Base-by-base conservation (phyloP, 768 basidiomycete genomes). In the Mycena latifolia region DNA sequence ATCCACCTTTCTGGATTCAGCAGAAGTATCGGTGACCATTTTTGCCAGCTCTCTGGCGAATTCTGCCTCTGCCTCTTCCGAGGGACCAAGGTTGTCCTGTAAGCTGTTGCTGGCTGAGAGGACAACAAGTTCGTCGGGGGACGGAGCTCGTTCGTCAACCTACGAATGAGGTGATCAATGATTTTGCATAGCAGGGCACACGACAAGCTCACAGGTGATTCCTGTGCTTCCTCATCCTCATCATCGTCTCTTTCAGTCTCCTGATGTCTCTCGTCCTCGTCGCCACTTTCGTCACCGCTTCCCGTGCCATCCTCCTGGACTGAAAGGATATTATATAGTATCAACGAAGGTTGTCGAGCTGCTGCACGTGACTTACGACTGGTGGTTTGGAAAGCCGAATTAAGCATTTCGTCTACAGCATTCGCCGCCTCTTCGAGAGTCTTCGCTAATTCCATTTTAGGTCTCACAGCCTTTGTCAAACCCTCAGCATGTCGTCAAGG, bases 41-140 rank as follows among this genome's bases (percentile, higher is more conserved):
- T 93, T 98, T 3, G 97, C 95, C 22, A 99, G 86, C 76, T 99
- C 98, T 76, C 95, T 95, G 11, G 92, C 93, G 73, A 99, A 99
- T 35, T 96, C 97, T 2, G 90, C 92, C 51, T 97, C 93, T 22
- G 92, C 95, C 73, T 96, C 95, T 69, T 94, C 91, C 11, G 92
- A 89, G 1, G 94, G 92, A 9, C 94, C 95, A 43, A 94, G 81
- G 61, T 84, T 82, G 73, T 96, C 94, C 70, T 91, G 88, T 15
- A 80, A 74, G 61, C 78, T 84, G 65, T 82, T 84, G 67, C 79
- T 82, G 29, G 84, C 78, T 29, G 89, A 88, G 35, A 91, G 85
- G 46, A 95, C 84, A 14, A 95, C 85, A 14, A 92, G 86, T 53
- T 89, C 80, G n/a, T 96, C 95, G 5, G 95, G 95, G 17, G 94